These are phyloP conservation scores for Metarhizium sp. DNA, from an alignment of 2,329 filamentous ascomycete species.

Conservation along the genomic window DNA sequence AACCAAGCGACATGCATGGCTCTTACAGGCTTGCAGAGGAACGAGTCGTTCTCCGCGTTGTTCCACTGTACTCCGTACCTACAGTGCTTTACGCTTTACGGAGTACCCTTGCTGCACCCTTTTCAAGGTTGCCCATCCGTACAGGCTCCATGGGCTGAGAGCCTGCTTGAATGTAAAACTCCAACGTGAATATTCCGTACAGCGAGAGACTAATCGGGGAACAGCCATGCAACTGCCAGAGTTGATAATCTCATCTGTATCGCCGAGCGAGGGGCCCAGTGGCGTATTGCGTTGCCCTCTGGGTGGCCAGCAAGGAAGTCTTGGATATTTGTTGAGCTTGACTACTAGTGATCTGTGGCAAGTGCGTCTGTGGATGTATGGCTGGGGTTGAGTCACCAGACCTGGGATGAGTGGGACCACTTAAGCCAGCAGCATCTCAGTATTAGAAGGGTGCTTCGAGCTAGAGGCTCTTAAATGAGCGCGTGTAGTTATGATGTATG, in stretches of 20 bases:
- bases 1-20: slow-evolving; percentile 1
- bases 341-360: neutral
- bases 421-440: neutral
- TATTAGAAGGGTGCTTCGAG: neutral
- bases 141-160: too few species aligned
- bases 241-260: neutral
- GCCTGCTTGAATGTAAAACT: neutral
- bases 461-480: neutral
- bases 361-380: neutral
- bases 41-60: neutral
- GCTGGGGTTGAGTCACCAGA: neutral
- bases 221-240: neutral
- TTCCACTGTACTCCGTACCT: neutral
- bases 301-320: neutral
- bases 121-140: too few species aligned
- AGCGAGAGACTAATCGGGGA: neutral
- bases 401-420: neutral
- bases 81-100: neutral
- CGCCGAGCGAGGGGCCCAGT: neutral
- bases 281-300: neutral
- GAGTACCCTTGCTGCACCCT: neutral
- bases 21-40: neutral
- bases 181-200: neutral
- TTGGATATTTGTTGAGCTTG: neutral
- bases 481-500: neutral